These are phyloP conservation scores for Talaromyces sp. DNA, from an alignment of 2,329 filamentous ascomycete species.

Conservation along the genomic window DNA sequence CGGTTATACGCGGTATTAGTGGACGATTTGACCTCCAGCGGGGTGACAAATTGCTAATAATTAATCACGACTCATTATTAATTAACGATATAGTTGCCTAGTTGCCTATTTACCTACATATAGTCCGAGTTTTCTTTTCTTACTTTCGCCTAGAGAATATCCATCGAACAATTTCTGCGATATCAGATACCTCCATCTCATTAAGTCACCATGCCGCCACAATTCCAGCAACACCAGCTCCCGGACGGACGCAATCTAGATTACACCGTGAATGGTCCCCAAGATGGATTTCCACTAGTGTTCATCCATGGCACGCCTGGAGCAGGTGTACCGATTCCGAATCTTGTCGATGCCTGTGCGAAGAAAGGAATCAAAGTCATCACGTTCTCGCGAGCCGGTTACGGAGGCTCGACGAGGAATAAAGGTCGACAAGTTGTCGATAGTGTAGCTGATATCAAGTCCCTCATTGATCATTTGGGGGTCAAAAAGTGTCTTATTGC, in stretches of 20 bases:
- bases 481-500: slow-evolving; percentile 3
- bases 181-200: background rate
- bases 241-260: slow-evolving; percentile 12
- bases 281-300: slow-evolving; percentile 4
- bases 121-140: background rate
- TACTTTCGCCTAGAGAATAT: background rate
- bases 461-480: slow-evolving; percentile 4
- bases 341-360: slow-evolving; percentile 3
- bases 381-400: slow-evolving; percentile 7
- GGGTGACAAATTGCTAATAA: background rate
- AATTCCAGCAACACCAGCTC: background rate
- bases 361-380: slow-evolving; percentile 10
- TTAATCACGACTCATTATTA: background rate
- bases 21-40: background rate
- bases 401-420: slow-evolving; percentile 10
- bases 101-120: background rate
- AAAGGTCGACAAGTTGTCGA: slow-evolving; percentile 5
- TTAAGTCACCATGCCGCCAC: background rate
- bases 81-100: background rate
- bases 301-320: slow-evolving; percentile 10
- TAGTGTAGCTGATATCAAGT: slow-evolving; percentile 6
- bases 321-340: background rate
- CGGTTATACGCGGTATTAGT: background rate
- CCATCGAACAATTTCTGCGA: background rate
- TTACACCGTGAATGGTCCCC: background rate